Base-by-base conservation (phyloP, 371 early-diverging fungal genomes). In the Mucor velutinosus region DNA sequence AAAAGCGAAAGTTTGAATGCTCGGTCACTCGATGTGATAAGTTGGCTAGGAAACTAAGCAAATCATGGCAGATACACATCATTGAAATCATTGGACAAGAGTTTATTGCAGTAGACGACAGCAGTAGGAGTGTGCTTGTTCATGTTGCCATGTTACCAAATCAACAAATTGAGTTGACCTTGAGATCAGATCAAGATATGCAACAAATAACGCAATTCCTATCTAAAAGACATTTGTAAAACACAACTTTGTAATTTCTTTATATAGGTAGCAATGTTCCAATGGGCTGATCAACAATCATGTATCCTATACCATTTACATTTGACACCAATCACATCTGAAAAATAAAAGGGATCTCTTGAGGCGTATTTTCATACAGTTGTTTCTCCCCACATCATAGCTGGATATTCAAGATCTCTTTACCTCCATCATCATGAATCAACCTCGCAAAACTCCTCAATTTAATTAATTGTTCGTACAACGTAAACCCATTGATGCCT, bases 61-160 rank as follows among this genome's bases (percentile, higher is more conserved):
- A 58, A 58, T 57, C 60, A 49, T 75, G 75, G 75, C 29, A 59
- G 7, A 63, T 76, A 23, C 19, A 60, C 11, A 58, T 74, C 4
- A 71, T 79, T 19, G 58, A 79, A 56, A 55, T 74, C 27, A 74
- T 79, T 65, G 76, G 71, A n/a, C 65, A 76, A 41, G 79, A 79
- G 41, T 69, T 79, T 27, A 76, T 79, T 62, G 79, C 76, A 7
- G 15, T 58, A 23, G 62, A n/a, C 19, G 25, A 11, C 14, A 37
- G 14, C 37, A 4, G 37, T 4, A 4, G 63, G 21, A 19, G 12
- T 35, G 32, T 76, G 0, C 39, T 77, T 47, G 43, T 77, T 33
- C 74, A 77, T 67, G 71, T 72, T 49, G 59, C 45, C 8, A 56
- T 74, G 59, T 30, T 66, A 55, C 65, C 61, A 37, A 23, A 67